Evolutionary conservation across 768 basidiomycete species (phyloP).

Genomic region (Gautieria morchelliformis): DNA sequence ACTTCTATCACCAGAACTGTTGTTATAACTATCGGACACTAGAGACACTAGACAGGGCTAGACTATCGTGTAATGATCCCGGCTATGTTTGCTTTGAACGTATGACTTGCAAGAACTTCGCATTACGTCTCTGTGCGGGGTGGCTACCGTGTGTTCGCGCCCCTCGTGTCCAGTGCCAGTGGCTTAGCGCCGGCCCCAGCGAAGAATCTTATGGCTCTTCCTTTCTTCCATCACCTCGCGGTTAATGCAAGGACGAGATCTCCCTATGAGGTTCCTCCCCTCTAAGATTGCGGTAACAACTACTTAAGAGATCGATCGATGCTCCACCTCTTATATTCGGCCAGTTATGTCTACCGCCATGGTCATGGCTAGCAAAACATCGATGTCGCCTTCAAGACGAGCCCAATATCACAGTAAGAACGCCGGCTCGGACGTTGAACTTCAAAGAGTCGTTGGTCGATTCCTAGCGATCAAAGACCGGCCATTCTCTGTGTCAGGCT

Average conservation of each 20-base stretch:
- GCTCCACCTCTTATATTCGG: not conserved
- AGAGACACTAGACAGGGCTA: not conserved
- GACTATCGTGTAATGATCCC: not conserved
- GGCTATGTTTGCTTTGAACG: not conserved
- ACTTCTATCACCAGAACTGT: not conserved
- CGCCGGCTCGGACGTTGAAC: not conserved
- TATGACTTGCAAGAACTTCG: not conserved
- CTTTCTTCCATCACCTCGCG: not conserved
- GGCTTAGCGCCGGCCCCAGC: no score
- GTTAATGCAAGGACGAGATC: not conserved
- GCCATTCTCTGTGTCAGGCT: conserved; percentile 56
- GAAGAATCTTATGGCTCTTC: no score
- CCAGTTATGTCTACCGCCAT: not conserved
- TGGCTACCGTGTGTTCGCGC: not conserved
- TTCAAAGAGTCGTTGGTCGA: conserved; percentile 2
- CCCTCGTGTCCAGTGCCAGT: not conserved
- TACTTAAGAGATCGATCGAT: not conserved
- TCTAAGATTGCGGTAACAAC: not conserved
- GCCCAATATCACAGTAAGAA: not conserved
- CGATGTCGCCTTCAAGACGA: not conserved
- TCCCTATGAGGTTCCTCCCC: not conserved
- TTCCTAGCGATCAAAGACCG: conserved; percentile 49
- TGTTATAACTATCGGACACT: not conserved
- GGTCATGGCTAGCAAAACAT: not conserved
- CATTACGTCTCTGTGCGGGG: not conserved